Evolutionary conservation across 768 basidiomycete genomes (phyloP).

Genomic region (Agaricus bisporus): DNA sequence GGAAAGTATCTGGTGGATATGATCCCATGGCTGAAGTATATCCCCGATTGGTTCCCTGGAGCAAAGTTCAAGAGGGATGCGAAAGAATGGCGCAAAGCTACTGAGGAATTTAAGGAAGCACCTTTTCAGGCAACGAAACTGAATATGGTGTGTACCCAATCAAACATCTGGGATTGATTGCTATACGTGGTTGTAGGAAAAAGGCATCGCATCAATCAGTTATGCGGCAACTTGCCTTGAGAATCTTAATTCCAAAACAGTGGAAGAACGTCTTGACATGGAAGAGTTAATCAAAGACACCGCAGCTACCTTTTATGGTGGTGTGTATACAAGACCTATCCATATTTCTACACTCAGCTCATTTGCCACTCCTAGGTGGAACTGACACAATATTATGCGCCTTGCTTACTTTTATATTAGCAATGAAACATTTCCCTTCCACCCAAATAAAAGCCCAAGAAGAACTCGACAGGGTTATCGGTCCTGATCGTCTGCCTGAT

Average conservation of each 20-base stretch:
- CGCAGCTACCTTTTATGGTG: constrained; percentile 10
- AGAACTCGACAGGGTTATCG: constrained; percentile 34
- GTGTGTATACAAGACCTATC: background rate
- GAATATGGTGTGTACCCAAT: constrained; percentile 13
- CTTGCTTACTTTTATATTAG: constrained; percentile 30
- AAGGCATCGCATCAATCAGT: background rate
- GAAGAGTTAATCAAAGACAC: constrained; percentile 9
- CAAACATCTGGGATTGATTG: background rate
- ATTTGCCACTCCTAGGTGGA: constrained; percentile 17
- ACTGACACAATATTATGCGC: constrained; percentile 18
- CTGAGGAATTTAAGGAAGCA: constrained; percentile 25
- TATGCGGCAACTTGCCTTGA: constrained; percentile 7
- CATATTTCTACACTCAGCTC: background rate
- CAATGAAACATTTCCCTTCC: constrained; percentile 33
- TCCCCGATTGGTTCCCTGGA: constrained; percentile 54
- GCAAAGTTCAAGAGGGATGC: constrained; percentile 48
- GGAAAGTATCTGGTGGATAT: constrained; percentile 31
- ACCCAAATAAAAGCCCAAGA: constrained; percentile 31
- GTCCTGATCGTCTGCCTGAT: constrained; percentile 30
- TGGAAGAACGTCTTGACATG: background rate
- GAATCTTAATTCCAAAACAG: background rate
- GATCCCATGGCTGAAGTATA: constrained; percentile 25
- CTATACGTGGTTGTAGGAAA: background rate
- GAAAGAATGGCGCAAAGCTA: constrained; percentile 29
- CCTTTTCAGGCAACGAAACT: constrained; percentile 23